A percentile compares a stretch with the other conserved stretches of the same genome.
Conservation (phyloP, 2,329 filamentous ascomycete species). For the Verticillium klebahnii region DNA sequence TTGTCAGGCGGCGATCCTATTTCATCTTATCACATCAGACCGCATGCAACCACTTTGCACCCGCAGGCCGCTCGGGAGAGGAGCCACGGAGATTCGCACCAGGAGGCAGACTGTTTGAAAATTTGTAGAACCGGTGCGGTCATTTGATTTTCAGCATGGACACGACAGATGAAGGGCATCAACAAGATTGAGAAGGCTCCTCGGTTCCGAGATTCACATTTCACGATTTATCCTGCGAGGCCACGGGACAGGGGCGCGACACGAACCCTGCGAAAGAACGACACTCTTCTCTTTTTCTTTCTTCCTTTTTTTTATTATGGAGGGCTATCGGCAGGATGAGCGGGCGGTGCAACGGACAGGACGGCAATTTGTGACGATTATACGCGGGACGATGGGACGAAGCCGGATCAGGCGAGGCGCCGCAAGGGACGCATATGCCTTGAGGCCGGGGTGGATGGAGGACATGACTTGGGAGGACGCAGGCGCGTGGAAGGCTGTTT, state of each 20-base stretch:
- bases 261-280: neutral
- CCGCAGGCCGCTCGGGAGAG: neutral
- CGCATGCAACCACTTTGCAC: neutral
- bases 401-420: neutral
- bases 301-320: neutral
- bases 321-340: neutral
- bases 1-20: neutral
- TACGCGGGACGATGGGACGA: slow-evolving; percentile 1
- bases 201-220: neutral
- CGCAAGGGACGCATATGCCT: neutral
- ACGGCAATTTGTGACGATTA: slow-evolving; percentile 1
- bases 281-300: neutral
- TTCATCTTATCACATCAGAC: neutral
- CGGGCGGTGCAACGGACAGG: neutral
- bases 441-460: neutral
- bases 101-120: neutral
- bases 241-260: neutral
- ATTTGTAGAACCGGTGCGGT: neutral
- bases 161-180: neutral
- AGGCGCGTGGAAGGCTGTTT: neutral
- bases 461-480: neutral
- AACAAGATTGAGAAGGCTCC: neutral
- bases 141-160: neutral
- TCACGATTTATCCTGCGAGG: neutral
- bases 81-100: neutral